Conservation (phyloP, 2,329 filamentous ascomycete genomes). For the Colletotrichum truncatum region DNA sequence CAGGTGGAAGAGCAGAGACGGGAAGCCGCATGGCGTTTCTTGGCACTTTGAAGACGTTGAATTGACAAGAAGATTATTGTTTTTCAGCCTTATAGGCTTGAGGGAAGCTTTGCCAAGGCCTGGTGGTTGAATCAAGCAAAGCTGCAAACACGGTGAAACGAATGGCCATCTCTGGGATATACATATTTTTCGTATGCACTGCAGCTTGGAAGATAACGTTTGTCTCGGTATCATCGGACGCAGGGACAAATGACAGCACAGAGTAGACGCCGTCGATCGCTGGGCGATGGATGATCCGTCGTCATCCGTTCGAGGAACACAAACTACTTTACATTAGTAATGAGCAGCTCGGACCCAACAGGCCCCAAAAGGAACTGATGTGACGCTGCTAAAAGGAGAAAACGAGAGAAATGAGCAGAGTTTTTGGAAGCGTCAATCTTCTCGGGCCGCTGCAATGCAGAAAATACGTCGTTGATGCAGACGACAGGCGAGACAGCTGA, state of each 20-base stretch:
- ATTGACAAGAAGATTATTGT: not conserved
- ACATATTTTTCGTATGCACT: not conserved
- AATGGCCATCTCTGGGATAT: not conserved
- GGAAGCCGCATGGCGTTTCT: not conserved
- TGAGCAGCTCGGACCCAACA: not conserved
- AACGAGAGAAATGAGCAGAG: not conserved
- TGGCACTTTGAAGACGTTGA: not conserved
- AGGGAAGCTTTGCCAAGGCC: not conserved
- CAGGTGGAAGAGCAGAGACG: not conserved
- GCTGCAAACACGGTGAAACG: not conserved
- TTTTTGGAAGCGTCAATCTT: not conserved
- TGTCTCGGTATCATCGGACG: not conserved
- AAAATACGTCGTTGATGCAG: not conserved
- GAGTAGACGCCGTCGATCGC: no score
- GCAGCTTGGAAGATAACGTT: not conserved
- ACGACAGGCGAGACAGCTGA: not conserved
- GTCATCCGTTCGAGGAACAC: not conserved
- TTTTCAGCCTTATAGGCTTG: slow-evolving; percentile 20
- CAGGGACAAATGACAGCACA: not conserved
- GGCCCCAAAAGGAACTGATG: not conserved
- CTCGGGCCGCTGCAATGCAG: no score
- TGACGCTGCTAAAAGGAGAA: not conserved
- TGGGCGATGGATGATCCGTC: not conserved
- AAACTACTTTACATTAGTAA: no score
- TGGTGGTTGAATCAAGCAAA: not conserved